Evolutionary conservation across 169 alveolate species (phyloP), one percentile per base, ranked within the genome.

Genomic region (Toxoplasma gondii): DNA sequence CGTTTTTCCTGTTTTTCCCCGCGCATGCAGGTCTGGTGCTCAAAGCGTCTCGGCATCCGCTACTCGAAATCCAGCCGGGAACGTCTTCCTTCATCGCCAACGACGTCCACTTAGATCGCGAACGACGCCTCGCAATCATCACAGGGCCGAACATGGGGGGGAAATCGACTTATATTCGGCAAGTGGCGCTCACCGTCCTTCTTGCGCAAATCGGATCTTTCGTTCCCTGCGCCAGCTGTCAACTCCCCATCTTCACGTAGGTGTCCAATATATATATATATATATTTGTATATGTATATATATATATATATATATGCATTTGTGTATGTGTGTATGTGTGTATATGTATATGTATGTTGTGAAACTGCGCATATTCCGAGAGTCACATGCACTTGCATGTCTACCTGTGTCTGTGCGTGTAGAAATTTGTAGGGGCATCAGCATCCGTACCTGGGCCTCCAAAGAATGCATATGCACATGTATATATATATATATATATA

Each of bases 101-200:
- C 95, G 98, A 98, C 92, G 96, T 97, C 39, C 94, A 88, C 70
- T 95, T 98, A 96, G 97, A 96, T 53, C 94, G 98, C 54, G 95
- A 97, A 58, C 96, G 98, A 34, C 96, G 99, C 88, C 95, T 99
- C 54, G 98, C 97, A 88, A 97, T 99, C 74, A 98, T 99, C 69
- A 99, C 99, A 34, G 99, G 99, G 0, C 99, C 99, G 44, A 99
- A 99, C 96, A 99, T 99, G 99, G 99, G 99, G 49, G 99, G 99
- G 39, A 99, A 99, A 96, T 98, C 99, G 31, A 99, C 99, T 0
- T 94, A 99, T 36, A 97, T 99, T 49, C 96, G 99, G 44, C 99
- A 93, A 45, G 93, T 98, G 31, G 99, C 99, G 80, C 95, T 99
- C 41, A 96, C 99, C 9, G 99, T 98, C 0, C 98, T 99, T 38